Base-by-base conservation (phyloP, 352 stramenopile genomes). In the Halophytophthora batemanensis region DNA sequence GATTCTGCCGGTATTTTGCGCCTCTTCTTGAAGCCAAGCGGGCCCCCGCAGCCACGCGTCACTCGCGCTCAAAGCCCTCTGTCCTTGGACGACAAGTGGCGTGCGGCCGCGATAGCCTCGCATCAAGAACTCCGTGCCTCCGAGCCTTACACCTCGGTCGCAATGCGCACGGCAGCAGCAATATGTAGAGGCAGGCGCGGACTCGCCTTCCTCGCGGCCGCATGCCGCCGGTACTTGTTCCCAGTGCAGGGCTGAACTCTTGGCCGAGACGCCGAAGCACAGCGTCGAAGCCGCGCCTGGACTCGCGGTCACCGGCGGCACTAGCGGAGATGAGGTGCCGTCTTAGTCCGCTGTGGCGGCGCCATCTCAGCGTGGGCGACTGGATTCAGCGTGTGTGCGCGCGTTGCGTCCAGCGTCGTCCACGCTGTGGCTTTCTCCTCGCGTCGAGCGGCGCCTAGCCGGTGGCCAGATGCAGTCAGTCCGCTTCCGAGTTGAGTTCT, bases 231-330 rank as follows among this genome's bases (percentile, higher is more conserved):
- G 29, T 37, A 40, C 21, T 31, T 50, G 17, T 39, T 54, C 41
- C 40, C 42, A 66, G 56, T 35, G 21, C 38, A 2, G 43, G 35
- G 48, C 62, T 71, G 53, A 33, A 64, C 62, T 58, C 56, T 25
- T 31, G 50, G 63, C 49, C 49, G 25, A n/a, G n/a, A 31, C 25
- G 25, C 25, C 25, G 4, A 31, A 31, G n/a, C n/a, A n/a, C n/a
- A n/a, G n/a, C n/a, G n/a, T n/a, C n/a, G n/a, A n/a, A n/a, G n/a
- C n/a, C n/a, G n/a, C n/a, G n/a, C n/a, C n/a, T 71, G 53, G 36
- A 63, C 62, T 58, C 56, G 31, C 22, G 50, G 62, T 50, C 49
- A 61, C 53, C 17, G 12, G 38, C 50, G 56, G 34, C 40, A n/a
- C 45, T 39, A 37, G 35, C n/a, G n/a, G n/a, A n/a, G n/a, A n/a